phyloP scores from a whole-genome alignment of 2,329 filamentous ascomycete genomes.

The Raffaelea arxii region DNA sequence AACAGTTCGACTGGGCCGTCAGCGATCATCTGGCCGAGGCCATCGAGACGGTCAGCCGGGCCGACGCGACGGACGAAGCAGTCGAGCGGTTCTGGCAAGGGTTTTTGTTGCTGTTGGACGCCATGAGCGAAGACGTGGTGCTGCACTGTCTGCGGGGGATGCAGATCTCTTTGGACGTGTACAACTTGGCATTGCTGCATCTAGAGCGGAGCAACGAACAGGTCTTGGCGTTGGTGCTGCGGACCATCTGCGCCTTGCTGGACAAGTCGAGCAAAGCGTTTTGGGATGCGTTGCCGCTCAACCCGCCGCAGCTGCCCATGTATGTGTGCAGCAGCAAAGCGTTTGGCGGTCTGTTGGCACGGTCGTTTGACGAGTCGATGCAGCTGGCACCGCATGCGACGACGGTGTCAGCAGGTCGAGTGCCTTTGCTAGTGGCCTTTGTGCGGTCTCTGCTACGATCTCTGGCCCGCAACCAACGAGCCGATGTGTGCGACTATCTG shows the following conservation, averaged over 20 bases:
- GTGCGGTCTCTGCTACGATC: constrained; percentile 68
- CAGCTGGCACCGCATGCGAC: constrained; percentile 18
- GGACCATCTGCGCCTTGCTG: constrained; percentile 60
- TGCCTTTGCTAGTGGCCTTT: constrained; percentile 61
- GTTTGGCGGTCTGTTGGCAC: constrained; percentile 50
- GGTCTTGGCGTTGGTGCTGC: constrained; percentile 59
- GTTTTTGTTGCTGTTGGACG: constrained; percentile 62
- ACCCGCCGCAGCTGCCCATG: constrained; percentile 72
- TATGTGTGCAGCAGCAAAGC: constrained; percentile 67
- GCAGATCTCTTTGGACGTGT: constrained; percentile 68
- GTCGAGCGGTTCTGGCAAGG: constrained; percentile 74
- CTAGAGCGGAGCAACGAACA: constrained; percentile 37
- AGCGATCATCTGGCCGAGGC: constrained; percentile 60
- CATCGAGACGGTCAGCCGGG: constrained; percentile 52
- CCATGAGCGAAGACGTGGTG: constrained; percentile 64
- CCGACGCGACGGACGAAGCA: constrained; percentile 25
- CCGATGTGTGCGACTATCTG: constrained; percentile 72
- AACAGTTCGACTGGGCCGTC: constrained; percentile 83
- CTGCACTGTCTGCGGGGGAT: constrained; percentile 69
- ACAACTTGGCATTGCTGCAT: constrained; percentile 47
- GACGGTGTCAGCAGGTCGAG: not conserved
- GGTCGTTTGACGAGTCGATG: constrained; percentile 46
- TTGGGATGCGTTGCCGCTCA: constrained; percentile 78
- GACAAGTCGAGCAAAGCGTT: constrained; percentile 70
- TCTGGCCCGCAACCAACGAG: constrained; percentile 57